Evolutionary conservation across 768 basidiomycete genomes (phyloP), one percentile per base, ranked within the genome.

Genomic region (Dentipellis fragilis): DNA sequence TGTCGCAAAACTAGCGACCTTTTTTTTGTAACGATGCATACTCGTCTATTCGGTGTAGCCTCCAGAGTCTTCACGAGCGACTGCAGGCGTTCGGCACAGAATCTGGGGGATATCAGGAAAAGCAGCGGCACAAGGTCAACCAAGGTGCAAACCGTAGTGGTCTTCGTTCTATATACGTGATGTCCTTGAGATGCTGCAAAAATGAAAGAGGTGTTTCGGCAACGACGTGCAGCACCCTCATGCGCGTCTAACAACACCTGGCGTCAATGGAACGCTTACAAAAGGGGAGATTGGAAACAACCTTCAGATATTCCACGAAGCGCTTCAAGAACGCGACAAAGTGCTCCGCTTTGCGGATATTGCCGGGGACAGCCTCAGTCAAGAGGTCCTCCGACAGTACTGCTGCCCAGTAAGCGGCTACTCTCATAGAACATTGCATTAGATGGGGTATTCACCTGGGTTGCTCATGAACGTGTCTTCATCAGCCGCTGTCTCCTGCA

Each of bases 221-320:
- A 12, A 99, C 96, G 58, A 99, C 96, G 67, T 98, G 96, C 23
- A 97, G 73, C n/a, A 99, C 96, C 51, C 96, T 85, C 95, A 98
- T 98, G 54, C 96, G 81, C 16, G 95, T 98, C 94, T 97, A 62
- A 49, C 40, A 10, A 10, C 23, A 16, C 52, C 47, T 11, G 23
- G 21, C 49, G 45, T 38, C 17, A 17, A 19, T 49, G 16, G 48
- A 36, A 37, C 6, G 29, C 29, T 29, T 29, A 29, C 29, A 29
- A 6, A 29, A 29, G 29, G 29, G 6, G 3, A 6, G 3, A 29
- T 3, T 3, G 29, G 29, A 3, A 6, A 29, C 29, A 51, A 93
- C 95, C 80, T 98, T 99, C 52, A 99, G 79, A 69, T 99, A 99
- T 72, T 99, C 96, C 22, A 99, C 93, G 65, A 99, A 96, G 53